These are phyloP conservation scores for Neoboletus magnificus DNA, from an alignment of 768 basidiomycete genomes.

Conservation along the genomic window DNA sequence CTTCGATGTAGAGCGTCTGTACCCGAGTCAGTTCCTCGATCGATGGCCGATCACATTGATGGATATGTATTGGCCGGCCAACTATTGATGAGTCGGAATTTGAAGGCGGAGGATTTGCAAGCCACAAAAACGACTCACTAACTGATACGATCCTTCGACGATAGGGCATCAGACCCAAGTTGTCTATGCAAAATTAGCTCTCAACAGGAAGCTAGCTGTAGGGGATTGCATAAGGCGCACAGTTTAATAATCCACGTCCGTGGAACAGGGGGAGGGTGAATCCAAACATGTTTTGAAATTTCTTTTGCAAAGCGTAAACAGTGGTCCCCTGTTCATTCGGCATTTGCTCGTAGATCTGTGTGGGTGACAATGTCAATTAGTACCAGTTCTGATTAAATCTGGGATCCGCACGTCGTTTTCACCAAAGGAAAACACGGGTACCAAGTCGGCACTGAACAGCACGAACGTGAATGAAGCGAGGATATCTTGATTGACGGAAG, in stretches of 20 bases:
- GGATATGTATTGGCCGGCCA: slow-evolving; percentile 82
- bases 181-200: slow-evolving; percentile 53
- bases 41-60: slow-evolving; percentile 75
- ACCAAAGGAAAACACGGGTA: slow-evolving; percentile 97
- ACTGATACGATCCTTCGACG: slow-evolving; percentile 94
- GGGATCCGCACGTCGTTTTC: slow-evolving; percentile 83
- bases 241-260: slow-evolving; percentile 92
- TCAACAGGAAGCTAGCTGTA: neutral
- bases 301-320: slow-evolving; percentile 80
- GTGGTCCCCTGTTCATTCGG: slow-evolving; percentile 92
- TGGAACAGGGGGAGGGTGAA: slow-evolving; percentile 98
- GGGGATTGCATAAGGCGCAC: slow-evolving; percentile 44
- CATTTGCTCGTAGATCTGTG: slow-evolving; percentile 94
- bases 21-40: slow-evolving; percentile 74
- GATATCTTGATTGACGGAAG: neutral
- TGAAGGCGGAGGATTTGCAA: neutral
- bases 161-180: slow-evolving; percentile 93
- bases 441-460: slow-evolving; percentile 78
- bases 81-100: slow-evolving; percentile 46
- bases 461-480: slow-evolving; percentile 1
- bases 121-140: slow-evolving; percentile 55
- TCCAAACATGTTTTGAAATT: slow-evolving; percentile 89
- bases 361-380: neutral
- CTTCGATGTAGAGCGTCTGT: slow-evolving; percentile 87
- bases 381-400: neutral